These are phyloP conservation scores for Iberis pinnata DNA, from an alignment of 345 rosid genomes.

Conservation along the genomic window DNA sequence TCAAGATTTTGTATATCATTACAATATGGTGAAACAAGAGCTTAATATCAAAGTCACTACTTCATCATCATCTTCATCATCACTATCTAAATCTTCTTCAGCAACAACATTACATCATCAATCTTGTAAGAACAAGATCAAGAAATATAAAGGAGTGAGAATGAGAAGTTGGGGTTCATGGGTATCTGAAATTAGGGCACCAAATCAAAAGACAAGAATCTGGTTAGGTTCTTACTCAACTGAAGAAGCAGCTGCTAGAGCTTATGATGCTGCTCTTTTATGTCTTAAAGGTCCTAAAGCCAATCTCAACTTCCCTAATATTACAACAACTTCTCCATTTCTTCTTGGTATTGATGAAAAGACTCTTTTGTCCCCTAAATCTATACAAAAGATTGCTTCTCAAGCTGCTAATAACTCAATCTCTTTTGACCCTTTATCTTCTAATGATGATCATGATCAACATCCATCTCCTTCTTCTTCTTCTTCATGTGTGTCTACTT, in stretches of 20 bases:
- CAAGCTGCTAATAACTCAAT: constrained; percentile 59
- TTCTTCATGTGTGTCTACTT: constrained; percentile 17
- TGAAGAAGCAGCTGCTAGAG: constrained; percentile 92
- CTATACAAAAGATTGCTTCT: constrained; percentile 81
- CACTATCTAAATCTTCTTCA: constrained; percentile 23
- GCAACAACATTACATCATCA: constrained; percentile 7
- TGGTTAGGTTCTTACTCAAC: constrained; percentile 98
- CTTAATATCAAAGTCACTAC: constrained; percentile 33
- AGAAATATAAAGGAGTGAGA: constrained; percentile 88
- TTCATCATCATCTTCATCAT: constrained; percentile 26
- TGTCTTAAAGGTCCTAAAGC: constrained; percentile 84
- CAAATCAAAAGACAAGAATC: constrained; percentile 88
- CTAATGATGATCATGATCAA: neutral
- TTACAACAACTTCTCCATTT: constrained; percentile 32
- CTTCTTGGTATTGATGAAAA: constrained; percentile 31
- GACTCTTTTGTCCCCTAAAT: constrained; percentile 67
- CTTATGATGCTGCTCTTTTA: constrained; percentile 91
- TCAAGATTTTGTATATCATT: neutral
- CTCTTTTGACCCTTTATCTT: constrained; percentile 22
- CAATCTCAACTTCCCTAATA: constrained; percentile 71
- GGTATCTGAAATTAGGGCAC: constrained; percentile 97
- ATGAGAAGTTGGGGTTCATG: constrained; percentile 99
- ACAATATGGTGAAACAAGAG: constrained; percentile 61
- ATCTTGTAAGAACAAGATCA: constrained; percentile 33
- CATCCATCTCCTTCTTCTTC: constrained; percentile 20